Conservation (phyloP, 106 monocot genomes). For the Gastrodia elata region DNA sequence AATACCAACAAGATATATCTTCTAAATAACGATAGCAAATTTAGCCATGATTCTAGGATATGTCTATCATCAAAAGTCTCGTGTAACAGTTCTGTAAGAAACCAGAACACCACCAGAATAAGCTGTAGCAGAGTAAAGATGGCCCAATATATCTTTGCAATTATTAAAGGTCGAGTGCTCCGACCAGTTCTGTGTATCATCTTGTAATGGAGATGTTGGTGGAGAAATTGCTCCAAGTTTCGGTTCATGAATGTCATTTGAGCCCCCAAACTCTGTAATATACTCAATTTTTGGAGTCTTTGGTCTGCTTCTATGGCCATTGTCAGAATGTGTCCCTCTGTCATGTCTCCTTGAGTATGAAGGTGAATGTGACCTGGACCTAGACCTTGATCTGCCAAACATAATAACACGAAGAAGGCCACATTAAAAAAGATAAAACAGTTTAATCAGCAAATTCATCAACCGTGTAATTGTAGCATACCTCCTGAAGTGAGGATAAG, state of each 20-base stretch:
- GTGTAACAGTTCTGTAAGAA: constrained; percentile 22
- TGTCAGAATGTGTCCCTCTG: constrained; percentile 45
- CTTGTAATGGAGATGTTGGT: constrained; percentile 73
- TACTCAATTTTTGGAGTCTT: constrained; percentile 84
- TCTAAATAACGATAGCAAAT: neutral
- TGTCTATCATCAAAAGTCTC: constrained; percentile 12
- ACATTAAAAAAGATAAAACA: neutral
- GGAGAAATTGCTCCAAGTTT: constrained; percentile 68
- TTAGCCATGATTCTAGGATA: neutral
- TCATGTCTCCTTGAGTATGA: constrained; percentile 60
- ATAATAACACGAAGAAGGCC: neutral
- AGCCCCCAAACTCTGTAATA: constrained; percentile 93
- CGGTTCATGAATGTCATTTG: constrained; percentile 32
- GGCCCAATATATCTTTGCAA: constrained; percentile 85
- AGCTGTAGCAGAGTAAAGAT: constrained; percentile 70
- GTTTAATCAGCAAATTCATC: neutral
- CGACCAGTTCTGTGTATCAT: constrained; percentile 76
- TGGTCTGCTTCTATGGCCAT: constrained; percentile 57
- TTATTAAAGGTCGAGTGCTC: constrained; percentile 81
- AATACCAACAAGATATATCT: neutral
- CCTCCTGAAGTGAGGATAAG: constrained; percentile 72
- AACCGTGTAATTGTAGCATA: constrained; percentile 9
- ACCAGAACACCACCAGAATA: constrained; percentile 46
- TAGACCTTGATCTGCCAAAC: constrained; percentile 61
- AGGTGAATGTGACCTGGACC: constrained; percentile 70